phyloP scores from a whole-genome alignment of 2,329 filamentous ascomycete species.

The Botrytis tulipae region DNA sequence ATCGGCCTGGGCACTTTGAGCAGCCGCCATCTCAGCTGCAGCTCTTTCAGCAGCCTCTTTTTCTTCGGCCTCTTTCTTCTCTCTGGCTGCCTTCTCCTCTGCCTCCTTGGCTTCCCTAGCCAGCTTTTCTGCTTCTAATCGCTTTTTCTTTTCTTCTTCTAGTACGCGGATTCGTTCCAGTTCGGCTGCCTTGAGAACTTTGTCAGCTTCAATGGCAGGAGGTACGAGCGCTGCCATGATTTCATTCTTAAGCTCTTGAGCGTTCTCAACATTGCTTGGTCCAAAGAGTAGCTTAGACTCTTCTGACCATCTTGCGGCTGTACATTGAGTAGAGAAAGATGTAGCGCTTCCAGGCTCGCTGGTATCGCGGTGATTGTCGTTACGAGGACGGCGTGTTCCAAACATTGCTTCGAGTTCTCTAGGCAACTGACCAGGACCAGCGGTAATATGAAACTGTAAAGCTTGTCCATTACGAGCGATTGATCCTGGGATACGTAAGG shows the following conservation, averaged over 20 bases:
- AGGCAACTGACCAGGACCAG: constrained; percentile 48
- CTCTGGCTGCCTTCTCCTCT: constrained; percentile 62
- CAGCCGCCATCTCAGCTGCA: constrained; percentile 49
- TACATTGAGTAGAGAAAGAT: constrained; percentile 67
- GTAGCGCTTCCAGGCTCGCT: constrained; percentile 37
- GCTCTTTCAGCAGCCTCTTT: constrained; percentile 61
- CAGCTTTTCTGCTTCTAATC: constrained; percentile 63
- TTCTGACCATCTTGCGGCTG: constrained; percentile 79
- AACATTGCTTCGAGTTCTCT: constrained; percentile 51
- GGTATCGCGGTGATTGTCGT: constrained; percentile 30
- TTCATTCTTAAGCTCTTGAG: constrained; percentile 63
- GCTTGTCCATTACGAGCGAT: constrained; percentile 48
- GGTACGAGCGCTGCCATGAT: constrained; percentile 76
- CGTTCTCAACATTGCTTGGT: constrained; percentile 63
- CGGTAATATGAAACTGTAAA: constrained; percentile 60
- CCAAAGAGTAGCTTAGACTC: constrained; percentile 87
- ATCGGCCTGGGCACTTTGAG: constrained; percentile 48
- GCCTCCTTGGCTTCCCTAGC: constrained; percentile 70
- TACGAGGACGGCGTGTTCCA: constrained; percentile 34
- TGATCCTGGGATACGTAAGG: constrained; percentile 36
- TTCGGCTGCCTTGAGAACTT: constrained; percentile 61
- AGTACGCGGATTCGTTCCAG: constrained; percentile 54
- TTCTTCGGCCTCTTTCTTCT: constrained; percentile 71
- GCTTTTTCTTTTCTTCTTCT: constrained; percentile 61
- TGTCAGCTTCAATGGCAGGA: constrained; percentile 78